phyloP scores from a whole-genome alignment of 2,329 filamentous ascomycete species.

The Diplodia sapinea region DNA sequence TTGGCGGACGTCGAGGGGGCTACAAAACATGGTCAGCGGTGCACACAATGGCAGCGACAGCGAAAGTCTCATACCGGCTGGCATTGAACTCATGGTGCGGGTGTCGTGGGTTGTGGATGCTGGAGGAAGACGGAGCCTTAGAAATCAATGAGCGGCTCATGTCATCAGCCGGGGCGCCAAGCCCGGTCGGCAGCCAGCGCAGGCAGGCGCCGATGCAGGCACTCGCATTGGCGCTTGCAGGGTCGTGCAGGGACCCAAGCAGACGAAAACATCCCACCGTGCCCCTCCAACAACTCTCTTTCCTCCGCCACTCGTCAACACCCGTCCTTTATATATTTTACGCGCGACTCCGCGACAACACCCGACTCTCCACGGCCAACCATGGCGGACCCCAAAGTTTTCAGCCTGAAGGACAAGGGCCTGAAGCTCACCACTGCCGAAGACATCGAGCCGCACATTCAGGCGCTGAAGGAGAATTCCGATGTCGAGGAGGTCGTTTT shows the following conservation, averaged over 20 bases:
- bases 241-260: constrained; percentile 12
- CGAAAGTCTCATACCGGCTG: constrained; percentile 34
- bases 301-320: constrained; percentile 17
- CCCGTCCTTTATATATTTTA: constrained; percentile 21
- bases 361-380: constrained; percentile 46
- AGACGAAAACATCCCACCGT: constrained; percentile 29
- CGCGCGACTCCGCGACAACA: constrained; percentile 7
- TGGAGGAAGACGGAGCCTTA: constrained; percentile 7
- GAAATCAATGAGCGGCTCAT: constrained; percentile 29
- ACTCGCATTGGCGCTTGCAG: constrained; percentile 17
- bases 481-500: constrained; percentile 86
- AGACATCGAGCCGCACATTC: constrained; percentile 84
- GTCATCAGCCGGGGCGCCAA: constrained; percentile 24
- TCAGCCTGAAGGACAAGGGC: constrained; percentile 89
- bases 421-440: constrained; percentile 89
- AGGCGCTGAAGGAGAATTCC: constrained; percentile 71
- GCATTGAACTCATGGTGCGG: constrained; percentile 44
- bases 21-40: not conserved
- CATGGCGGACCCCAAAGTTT: constrained; percentile 67
- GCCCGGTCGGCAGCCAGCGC: constrained; percentile 4
- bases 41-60: not conserved
- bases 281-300: constrained; percentile 30
- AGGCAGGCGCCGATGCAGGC: constrained; percentile 21
- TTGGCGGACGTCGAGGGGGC: constrained; percentile 45
- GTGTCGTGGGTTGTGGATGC: not conserved